Percentiles rank a stretch among this genome's conserved stretches.
Conservation (phyloP, 495 filamentous ascomycete species). For the Podospora pseudoanserina region DNA sequence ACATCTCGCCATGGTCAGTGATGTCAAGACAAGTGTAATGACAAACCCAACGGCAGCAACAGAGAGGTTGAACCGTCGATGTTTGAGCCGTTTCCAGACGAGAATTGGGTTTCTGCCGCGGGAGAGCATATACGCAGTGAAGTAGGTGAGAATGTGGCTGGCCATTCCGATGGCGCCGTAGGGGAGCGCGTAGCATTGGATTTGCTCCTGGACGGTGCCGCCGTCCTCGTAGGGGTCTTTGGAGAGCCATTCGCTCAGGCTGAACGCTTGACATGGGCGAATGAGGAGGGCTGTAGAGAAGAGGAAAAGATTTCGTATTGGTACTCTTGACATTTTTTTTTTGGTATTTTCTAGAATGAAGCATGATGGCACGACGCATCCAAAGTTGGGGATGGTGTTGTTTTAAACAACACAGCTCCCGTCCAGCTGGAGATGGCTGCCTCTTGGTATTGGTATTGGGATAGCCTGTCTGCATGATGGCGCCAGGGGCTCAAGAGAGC, state of each 20-base stretch:
- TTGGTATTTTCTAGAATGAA: not conserved
- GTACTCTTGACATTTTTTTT: not conserved
- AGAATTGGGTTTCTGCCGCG: slow-evolving; percentile 18
- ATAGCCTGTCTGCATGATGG: not conserved
- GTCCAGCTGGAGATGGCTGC: not conserved
- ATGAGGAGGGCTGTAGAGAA: not conserved
- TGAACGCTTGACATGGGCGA: slow-evolving; percentile 5
- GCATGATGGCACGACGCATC: not conserved
- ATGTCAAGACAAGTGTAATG: slow-evolving; percentile 19
- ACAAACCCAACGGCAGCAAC: slow-evolving; percentile 21
- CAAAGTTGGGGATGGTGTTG: not conserved
- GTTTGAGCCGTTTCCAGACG: slow-evolving; percentile 15
- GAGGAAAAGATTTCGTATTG: not conserved
- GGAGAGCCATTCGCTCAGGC: slow-evolving; percentile 12
- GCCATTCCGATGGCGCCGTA: slow-evolving; percentile 38
- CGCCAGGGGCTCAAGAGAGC: not conserved
- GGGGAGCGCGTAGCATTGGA: slow-evolving; percentile 36
- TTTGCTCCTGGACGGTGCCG: slow-evolving; percentile 28
- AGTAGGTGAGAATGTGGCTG: slow-evolving; percentile 36
- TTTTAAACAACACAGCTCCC: not conserved
- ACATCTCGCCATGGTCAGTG: slow-evolving; percentile 31
- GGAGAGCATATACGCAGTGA: slow-evolving; percentile 29
- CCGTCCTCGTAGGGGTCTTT: slow-evolving; percentile 15
- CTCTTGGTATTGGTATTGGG: not conserved
- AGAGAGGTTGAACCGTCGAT: slow-evolving; percentile 20